phyloP scores from a whole-genome alignment of 495 filamentous ascomycete species.

The Hypoxylon rickii region DNA sequence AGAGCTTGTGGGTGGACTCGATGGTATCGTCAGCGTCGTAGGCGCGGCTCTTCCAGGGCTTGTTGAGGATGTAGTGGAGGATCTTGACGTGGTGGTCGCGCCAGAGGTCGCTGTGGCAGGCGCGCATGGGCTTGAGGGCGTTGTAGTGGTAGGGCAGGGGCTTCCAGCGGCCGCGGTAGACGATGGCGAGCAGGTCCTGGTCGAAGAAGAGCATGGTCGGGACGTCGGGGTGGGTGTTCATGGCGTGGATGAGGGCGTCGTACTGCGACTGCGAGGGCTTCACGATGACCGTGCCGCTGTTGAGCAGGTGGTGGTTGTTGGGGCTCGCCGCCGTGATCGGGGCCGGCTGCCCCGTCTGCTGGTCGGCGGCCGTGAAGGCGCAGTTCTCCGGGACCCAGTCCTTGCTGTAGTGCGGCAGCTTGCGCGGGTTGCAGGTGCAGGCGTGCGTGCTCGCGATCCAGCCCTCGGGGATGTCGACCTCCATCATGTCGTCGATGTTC shows the following conservation, averaged over 20 bases:
- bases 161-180: constrained; percentile 45
- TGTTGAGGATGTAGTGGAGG: constrained; percentile 46
- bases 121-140: constrained; percentile 46
- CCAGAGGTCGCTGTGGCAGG: constrained; percentile 41
- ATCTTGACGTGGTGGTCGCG: constrained; percentile 43
- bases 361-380: constrained; percentile 45
- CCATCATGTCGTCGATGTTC: constrained; percentile 51
- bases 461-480: constrained; percentile 39
- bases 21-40: constrained; percentile 40
- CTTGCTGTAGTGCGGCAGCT: constrained; percentile 45
- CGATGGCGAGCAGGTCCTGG: constrained; percentile 46
- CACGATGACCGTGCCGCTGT: constrained; percentile 46
- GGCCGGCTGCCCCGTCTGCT: constrained; percentile 41
- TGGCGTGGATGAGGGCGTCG: constrained; percentile 42
- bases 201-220: constrained; percentile 49
- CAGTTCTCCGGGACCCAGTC: constrained; percentile 46
- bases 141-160: constrained; percentile 46
- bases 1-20: constrained; percentile 44
- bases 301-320: constrained; percentile 46
- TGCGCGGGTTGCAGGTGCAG: constrained; percentile 47
- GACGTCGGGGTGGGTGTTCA: constrained; percentile 49
- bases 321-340: constrained; percentile 38
- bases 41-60: constrained; percentile 45
- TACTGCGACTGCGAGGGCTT: constrained; percentile 40
- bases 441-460: constrained; percentile 43